Conservation (phyloP, 1,284 basidiomycete species). For the Ganoderma sinense region DNA sequence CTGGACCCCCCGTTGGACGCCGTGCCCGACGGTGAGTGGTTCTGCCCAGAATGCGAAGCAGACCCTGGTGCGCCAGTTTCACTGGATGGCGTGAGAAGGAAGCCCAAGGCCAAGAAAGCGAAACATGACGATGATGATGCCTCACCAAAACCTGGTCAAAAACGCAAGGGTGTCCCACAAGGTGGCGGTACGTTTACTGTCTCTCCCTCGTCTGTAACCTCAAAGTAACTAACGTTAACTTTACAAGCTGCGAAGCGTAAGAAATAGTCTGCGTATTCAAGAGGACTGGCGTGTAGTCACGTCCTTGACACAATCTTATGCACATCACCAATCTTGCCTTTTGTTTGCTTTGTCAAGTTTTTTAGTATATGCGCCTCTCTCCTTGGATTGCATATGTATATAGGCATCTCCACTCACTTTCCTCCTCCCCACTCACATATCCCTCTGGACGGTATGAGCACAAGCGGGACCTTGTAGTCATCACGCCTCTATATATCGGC, state of each 20-base stretch:
- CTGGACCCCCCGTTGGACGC: constrained; percentile 78
- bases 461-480: constrained; percentile 16
- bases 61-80: constrained; percentile 44
- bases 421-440: neutral
- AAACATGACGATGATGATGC: constrained; percentile 33
- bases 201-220: neutral
- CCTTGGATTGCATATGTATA: constrained; percentile 2
- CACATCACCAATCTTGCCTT: neutral
- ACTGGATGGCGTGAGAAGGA: constrained; percentile 36
- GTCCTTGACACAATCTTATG: neutral
- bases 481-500: constrained; percentile 10
- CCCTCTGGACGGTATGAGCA: constrained; percentile 11
- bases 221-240: neutral
- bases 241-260: constrained; percentile 40
- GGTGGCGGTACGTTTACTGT: constrained; percentile 20
- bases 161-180: constrained; percentile 42
- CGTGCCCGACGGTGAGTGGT: constrained; percentile 93
- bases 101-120: constrained; percentile 26
- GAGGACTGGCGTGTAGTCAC: neutral
- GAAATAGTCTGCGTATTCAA: constrained; percentile 32
- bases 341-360: neutral
- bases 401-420: neutral
- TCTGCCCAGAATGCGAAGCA: constrained; percentile 76
- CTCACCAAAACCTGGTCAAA: constrained; percentile 37
- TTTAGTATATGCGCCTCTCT: neutral